Conservation (phyloP, 179 eudicot genomes). For the Amaranthus tricolor region DNA sequence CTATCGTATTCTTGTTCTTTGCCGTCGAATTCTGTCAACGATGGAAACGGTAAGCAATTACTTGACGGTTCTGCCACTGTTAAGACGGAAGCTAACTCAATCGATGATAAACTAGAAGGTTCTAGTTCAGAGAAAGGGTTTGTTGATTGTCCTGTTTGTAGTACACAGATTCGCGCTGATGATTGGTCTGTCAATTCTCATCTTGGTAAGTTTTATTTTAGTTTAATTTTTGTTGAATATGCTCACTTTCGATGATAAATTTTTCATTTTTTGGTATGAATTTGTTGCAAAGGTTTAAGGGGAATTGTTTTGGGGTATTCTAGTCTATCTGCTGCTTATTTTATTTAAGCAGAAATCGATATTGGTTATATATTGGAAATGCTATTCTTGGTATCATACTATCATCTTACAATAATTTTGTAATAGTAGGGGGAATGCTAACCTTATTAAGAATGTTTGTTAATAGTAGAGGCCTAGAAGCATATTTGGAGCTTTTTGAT, state of each 20-base stretch:
- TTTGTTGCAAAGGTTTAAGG: conserved; percentile 7
- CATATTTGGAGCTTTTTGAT: background rate
- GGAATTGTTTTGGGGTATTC: background rate
- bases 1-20: conserved; percentile 29
- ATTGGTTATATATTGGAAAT: too few relatives aligned
- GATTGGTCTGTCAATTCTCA: conserved; percentile 62
- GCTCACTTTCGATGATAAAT: too few relatives aligned
- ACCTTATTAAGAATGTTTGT: too few relatives aligned
- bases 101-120: conserved; percentile 13
- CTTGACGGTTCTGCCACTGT: background rate
- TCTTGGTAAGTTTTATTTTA: conserved; percentile 41
- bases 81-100: background rate
- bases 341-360: too few relatives aligned
- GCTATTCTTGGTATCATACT: background rate
- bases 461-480: too few relatives aligned
- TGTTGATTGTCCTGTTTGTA: conserved; percentile 77
- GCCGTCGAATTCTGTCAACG: conserved; percentile 11
- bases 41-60: background rate
- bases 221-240: background rate
- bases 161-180: conserved; percentile 45
- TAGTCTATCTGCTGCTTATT: too few relatives aligned
- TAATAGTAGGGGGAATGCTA: too few relatives aligned
- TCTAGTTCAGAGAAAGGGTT: conserved; percentile 10
- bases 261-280: background rate
- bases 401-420: background rate